phyloP scores from a whole-genome alignment of 441 rosid species.

The Bruguiera hainesii region DNA sequence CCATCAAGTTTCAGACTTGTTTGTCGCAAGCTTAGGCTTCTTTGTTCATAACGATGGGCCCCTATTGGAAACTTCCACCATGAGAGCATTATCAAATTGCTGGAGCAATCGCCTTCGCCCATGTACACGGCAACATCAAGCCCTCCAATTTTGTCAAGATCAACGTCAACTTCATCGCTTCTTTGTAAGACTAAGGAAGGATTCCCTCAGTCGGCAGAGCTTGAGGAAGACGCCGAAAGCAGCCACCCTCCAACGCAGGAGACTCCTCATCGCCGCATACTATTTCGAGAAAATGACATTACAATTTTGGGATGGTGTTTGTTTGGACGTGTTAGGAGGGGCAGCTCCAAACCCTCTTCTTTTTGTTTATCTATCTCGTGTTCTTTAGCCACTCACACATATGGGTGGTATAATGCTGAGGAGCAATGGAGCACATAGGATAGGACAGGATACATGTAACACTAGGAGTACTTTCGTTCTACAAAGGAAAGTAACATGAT shows the following conservation, averaged over 20 bases:
- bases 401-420: too few species aligned
- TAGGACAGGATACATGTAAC: too few species aligned
- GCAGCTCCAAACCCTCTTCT: too few species aligned
- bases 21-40: slow-evolving; percentile 13
- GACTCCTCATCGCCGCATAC: slow-evolving; percentile 8
- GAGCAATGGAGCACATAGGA: too few species aligned
- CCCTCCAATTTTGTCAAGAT: slow-evolving; percentile 41
- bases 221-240: slow-evolving; percentile 7
- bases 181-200: slow-evolving; percentile 42
- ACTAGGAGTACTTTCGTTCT: too few species aligned
- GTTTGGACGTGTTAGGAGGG: slow-evolving; percentile 35
- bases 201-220: slow-evolving; percentile 33
- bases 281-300: slow-evolving; percentile 38
- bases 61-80: not conserved
- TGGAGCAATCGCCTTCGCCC: slow-evolving; percentile 45
- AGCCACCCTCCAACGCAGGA: not conserved
- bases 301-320: slow-evolving; percentile 40
- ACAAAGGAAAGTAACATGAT: too few species aligned
- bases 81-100: slow-evolving; percentile 30
- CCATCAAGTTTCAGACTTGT: too few species aligned
- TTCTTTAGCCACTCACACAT: too few species aligned
- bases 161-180: slow-evolving; percentile 40
- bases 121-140: slow-evolving; percentile 52
- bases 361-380: too few species aligned
- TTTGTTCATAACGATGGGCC: too few species aligned